Percentiles rank a stretch among this genome's conserved stretches.
These are phyloP conservation scores for Cladosporium sp. DNA, from an alignment of 2,329 filamentous ascomycete genomes.

Conservation along the genomic window DNA sequence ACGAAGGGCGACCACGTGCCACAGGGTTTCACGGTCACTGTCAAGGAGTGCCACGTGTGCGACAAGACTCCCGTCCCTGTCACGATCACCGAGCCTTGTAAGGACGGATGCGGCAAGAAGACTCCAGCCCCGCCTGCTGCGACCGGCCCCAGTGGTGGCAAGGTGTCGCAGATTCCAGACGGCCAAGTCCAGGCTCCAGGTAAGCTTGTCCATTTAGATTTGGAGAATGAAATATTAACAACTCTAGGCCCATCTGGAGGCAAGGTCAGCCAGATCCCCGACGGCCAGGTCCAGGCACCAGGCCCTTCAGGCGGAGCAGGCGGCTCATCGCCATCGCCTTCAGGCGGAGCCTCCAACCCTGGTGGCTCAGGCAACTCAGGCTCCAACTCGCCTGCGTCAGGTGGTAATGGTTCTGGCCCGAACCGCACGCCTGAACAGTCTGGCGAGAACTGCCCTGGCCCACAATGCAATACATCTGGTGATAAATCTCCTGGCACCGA, in stretches of 20 bases:
- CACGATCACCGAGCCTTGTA: slow-evolving; percentile 34
- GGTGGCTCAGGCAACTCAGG: slow-evolving; percentile 7
- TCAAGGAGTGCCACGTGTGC: slow-evolving; percentile 31
- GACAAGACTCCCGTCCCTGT: slow-evolving; percentile 26
- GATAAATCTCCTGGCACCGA: too few relatives aligned
- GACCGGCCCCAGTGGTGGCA: slow-evolving; percentile 12
- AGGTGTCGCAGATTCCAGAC: neutral
- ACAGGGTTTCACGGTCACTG: slow-evolving; percentile 31
- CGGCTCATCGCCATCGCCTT: slow-evolving; percentile 11
- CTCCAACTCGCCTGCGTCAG: slow-evolving; percentile 1
- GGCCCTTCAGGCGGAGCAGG: slow-evolving; percentile 13
- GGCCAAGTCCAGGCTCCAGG: neutral
- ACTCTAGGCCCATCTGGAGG: slow-evolving; percentile 1
- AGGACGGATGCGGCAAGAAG: slow-evolving; percentile 18
- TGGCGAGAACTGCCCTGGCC: slow-evolving; percentile 21
- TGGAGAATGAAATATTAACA: slow-evolving; percentile 3
- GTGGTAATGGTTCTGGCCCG: slow-evolving; percentile 8
- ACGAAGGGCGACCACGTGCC: slow-evolving; percentile 25
- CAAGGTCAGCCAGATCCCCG: slow-evolving; percentile 16
- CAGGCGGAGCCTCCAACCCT: slow-evolving; percentile 9
- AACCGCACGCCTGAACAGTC: slow-evolving; percentile 10
- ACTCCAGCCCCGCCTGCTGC: slow-evolving; percentile 10
- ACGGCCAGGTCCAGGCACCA: slow-evolving; percentile 18
- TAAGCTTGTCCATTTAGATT: neutral
- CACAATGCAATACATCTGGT: slow-evolving; percentile 22